phyloP scores from a whole-genome alignment of 495 filamentous ascomycete genomes.

The Friedmanniomyces simplex region DNA sequence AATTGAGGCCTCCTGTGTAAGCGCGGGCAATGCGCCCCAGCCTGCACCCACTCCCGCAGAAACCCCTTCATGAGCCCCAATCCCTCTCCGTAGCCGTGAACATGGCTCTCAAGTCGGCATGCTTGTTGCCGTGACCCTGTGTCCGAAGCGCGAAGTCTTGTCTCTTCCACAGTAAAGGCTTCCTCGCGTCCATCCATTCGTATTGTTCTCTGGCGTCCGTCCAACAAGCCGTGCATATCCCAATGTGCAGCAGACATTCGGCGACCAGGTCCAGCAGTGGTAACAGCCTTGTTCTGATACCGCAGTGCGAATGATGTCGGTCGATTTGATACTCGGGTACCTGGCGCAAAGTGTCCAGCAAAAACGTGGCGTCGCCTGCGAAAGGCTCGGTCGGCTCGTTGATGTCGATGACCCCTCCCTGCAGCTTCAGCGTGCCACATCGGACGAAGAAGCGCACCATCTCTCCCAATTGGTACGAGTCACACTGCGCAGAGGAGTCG shows the following conservation, averaged over 20 bases:
- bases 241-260: slow-evolving; percentile 29
- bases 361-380: slow-evolving; percentile 37
- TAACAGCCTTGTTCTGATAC: slow-evolving; percentile 54
- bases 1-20: too few species aligned
- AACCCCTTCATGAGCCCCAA: slow-evolving; percentile 32
- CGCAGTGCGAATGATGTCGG: slow-evolving; percentile 65
- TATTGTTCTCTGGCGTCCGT: slow-evolving; percentile 24
- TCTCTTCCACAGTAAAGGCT: slow-evolving; percentile 29
- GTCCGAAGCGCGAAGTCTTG: slow-evolving; percentile 28
- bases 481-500: slow-evolving; percentile 63
- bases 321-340: slow-evolving; percentile 74
- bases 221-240: slow-evolving; percentile 40
- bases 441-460: slow-evolving; percentile 66
- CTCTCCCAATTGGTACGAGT: slow-evolving; percentile 78
- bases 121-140: slow-evolving; percentile 32
- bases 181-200: slow-evolving; percentile 30
- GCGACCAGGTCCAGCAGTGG: slow-evolving; percentile 60
- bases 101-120: slow-evolving; percentile 37
- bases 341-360: slow-evolving; percentile 47
- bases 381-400: slow-evolving; percentile 27
- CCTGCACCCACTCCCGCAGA: too few species aligned
- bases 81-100: slow-evolving; percentile 51
- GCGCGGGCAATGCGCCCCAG: too few species aligned
- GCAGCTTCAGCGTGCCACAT: slow-evolving; percentile 32
- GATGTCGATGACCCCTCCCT: slow-evolving; percentile 30